These are phyloP conservation scores for Rhodocollybia butyracea DNA, from an alignment of 768 basidiomycete genomes.

Conservation along the genomic window DNA sequence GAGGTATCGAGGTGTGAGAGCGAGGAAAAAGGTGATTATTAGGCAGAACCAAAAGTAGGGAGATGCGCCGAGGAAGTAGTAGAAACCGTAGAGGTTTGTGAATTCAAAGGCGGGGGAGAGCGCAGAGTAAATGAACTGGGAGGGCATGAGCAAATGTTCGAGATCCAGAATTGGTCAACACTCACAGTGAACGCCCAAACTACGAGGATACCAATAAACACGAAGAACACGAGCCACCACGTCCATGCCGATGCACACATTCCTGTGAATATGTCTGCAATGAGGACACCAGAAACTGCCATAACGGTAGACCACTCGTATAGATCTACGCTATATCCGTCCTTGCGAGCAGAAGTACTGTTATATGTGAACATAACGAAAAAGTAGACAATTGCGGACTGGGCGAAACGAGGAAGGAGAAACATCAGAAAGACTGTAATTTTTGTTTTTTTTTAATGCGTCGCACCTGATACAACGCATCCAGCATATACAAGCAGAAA, in stretches of 20 bases:
- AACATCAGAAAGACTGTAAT: neutral
- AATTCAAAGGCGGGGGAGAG: conserved; percentile 79
- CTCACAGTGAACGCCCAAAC: conserved; percentile 79
- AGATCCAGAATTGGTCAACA: conserved; percentile 1
- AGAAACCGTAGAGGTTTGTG: conserved; percentile 73
- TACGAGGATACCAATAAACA: conserved; percentile 77
- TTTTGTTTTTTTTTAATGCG: too few relatives aligned
- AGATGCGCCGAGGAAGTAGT: conserved; percentile 76
- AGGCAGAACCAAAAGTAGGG: conserved; percentile 87
- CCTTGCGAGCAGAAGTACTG: conserved; percentile 66
- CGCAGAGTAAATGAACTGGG: conserved; percentile 76
- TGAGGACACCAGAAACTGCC: conserved; percentile 80
- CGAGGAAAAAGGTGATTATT: conserved; percentile 65
- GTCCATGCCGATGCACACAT: conserved; percentile 90
- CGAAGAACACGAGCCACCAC: conserved; percentile 85
- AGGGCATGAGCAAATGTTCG: neutral
- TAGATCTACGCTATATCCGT: conserved; percentile 71
- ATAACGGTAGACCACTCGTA: conserved; percentile 90
- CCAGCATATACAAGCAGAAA: conserved; percentile 82
- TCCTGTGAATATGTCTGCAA: conserved; percentile 84
- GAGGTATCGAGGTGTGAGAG: conserved; percentile 82
- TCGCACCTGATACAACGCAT: conserved; percentile 81
- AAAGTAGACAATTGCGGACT: conserved; percentile 93
- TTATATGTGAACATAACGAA: conserved; percentile 78
- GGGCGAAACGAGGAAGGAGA: conserved; percentile 8